These are phyloP conservation scores for Aureobasidium sp. DNA, from an alignment of 2,329 filamentous ascomycete genomes.

Conservation along the genomic window DNA sequence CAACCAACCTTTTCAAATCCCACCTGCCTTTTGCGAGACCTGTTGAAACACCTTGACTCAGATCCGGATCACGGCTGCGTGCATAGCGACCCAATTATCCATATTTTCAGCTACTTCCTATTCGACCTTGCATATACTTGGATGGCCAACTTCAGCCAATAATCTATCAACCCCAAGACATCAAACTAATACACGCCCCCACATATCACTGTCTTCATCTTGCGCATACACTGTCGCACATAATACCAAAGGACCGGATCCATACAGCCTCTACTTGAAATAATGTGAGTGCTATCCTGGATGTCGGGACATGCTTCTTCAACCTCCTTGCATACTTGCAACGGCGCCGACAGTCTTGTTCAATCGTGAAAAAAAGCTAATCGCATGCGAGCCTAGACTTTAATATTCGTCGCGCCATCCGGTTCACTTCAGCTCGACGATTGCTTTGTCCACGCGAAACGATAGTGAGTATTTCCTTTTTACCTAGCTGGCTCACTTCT, in stretches of 20 bases:
- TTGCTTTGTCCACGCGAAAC: conserved; percentile 14
- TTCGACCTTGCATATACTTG: conserved; percentile 13
- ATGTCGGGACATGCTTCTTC: conserved; percentile 10
- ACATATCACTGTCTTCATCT: conserved; percentile 13
- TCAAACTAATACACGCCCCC: conserved; percentile 16
- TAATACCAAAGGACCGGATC: conserved; percentile 16
- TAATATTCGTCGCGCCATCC: conserved; percentile 12
- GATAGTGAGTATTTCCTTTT: conserved; percentile 10
- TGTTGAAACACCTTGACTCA: conserved; percentile 17
- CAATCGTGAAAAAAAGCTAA: conserved; percentile 12
- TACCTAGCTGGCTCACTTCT: background rate
- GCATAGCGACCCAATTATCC: conserved; percentile 9
- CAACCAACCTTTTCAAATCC: conserved; percentile 1
- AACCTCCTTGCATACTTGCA: conserved; percentile 13
- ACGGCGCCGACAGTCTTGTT: background rate
- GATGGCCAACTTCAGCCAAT: conserved; percentile 6
- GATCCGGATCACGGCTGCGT: conserved; percentile 12
- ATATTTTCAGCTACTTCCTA: conserved; percentile 14
- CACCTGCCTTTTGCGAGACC: conserved; percentile 14
- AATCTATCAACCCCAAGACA: conserved; percentile 13
- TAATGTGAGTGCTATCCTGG: conserved; percentile 15
- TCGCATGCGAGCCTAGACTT: conserved; percentile 5
- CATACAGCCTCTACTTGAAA: conserved; percentile 13
- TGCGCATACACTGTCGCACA: conserved; percentile 14
- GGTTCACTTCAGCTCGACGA: conserved; percentile 14